Conservation (phyloP, 192 early-diverging fungal genomes). For the Coemansia sp. region DNA sequence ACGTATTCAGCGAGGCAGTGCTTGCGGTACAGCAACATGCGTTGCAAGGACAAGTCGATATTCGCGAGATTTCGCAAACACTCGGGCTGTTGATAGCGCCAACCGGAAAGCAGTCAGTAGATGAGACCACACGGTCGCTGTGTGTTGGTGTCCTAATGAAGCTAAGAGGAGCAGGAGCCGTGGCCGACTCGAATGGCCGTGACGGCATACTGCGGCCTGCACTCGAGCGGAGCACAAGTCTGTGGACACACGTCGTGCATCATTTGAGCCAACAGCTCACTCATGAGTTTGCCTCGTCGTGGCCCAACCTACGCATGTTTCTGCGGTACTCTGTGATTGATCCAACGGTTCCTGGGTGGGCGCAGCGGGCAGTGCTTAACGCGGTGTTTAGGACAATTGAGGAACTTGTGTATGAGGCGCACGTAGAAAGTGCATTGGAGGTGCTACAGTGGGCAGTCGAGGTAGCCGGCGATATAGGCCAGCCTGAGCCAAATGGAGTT, state of each 20-base stretch:
- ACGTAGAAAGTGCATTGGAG: neutral
- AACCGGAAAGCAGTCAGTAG: neutral
- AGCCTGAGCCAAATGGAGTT: neutral
- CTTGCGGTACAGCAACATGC: conserved; percentile 2
- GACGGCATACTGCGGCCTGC: conserved; percentile 22
- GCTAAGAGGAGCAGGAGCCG: conserved; percentile 20
- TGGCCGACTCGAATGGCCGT: conserved; percentile 4
- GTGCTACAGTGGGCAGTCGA: conserved; percentile 26
- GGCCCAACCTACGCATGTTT: conserved; percentile 11
- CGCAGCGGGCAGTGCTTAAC: conserved; percentile 15
- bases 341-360: conserved; percentile 34
- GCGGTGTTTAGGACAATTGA: conserved; percentile 11
- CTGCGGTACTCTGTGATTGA: conserved; percentile 19
- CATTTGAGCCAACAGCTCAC: neutral
- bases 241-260: conserved; percentile 14
- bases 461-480: conserved; percentile 5
- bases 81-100: conserved; percentile 27
- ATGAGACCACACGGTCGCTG: conserved; percentile 7
- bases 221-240: conserved; percentile 21
- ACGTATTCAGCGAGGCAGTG: conserved; percentile 28
- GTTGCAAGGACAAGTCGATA: conserved; percentile 18
- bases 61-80: conserved; percentile 10
- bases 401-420: conserved; percentile 10
- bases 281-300: neutral
- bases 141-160: conserved; percentile 14